Conservation (phyloP, 2,329 filamentous ascomycete genomes). For the Exophiala oligosperma region DNA sequence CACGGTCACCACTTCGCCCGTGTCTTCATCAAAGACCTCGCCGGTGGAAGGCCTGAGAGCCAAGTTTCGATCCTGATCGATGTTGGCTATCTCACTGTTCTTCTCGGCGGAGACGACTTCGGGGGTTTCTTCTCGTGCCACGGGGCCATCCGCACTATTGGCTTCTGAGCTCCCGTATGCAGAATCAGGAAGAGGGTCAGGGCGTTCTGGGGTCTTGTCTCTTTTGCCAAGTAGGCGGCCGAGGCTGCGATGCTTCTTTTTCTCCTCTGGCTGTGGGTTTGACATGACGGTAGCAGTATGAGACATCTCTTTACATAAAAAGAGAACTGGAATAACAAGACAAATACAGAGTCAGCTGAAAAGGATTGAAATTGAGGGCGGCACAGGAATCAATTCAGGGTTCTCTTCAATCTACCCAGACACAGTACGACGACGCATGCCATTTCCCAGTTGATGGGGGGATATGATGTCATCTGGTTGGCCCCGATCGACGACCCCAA, state of each 20-base stretch:
- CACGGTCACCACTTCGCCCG: slow-evolving; percentile 29
- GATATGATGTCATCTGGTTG: slow-evolving; percentile 17
- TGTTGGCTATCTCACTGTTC: slow-evolving; percentile 27
- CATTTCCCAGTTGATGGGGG: not conserved
- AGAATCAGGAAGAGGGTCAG: slow-evolving; percentile 21
- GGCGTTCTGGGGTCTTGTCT: slow-evolving; percentile 16
- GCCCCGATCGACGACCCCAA: slow-evolving; percentile 10
- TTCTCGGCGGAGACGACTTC: slow-evolving; percentile 29
- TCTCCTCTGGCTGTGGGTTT: slow-evolving; percentile 44
- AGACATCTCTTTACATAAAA: slow-evolving; percentile 10
- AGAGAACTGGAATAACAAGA: not conserved
- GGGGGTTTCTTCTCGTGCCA: slow-evolving; percentile 7
- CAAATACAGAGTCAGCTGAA: not conserved
- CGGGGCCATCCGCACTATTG: slow-evolving; percentile 15
- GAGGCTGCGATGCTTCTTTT: slow-evolving; percentile 57
- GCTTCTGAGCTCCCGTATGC: slow-evolving; percentile 26
- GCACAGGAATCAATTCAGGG: not conserved
- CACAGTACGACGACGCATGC: not conserved
- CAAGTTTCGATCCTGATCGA: slow-evolving; percentile 27
- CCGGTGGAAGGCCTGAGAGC: slow-evolving; percentile 26
- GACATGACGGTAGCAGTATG: slow-evolving; percentile 16
- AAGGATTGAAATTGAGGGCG: not conserved
- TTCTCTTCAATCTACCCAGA: not conserved
- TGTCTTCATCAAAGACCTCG: slow-evolving; percentile 29
- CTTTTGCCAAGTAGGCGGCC: slow-evolving; percentile 58